Percentiles rank a stretch among this genome's conserved stretches.
These are phyloP conservation scores for Cubamyces sp. DNA, from an alignment of 768 basidiomycete species.

Conservation along the genomic window DNA sequence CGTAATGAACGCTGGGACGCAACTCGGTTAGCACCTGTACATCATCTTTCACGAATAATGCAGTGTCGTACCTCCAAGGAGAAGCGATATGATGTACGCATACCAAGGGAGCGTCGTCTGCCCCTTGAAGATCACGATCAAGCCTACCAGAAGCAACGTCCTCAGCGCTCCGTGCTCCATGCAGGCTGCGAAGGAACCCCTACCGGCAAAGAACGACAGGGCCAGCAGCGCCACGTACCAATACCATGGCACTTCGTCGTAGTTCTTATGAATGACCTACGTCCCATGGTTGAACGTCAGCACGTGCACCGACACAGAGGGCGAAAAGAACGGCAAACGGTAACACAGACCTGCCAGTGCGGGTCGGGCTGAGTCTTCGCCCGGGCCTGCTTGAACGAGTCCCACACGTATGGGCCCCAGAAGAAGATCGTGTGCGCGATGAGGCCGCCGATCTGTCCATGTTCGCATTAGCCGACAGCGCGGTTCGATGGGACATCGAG, in stretches of 20 bases:
- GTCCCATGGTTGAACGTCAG: neutral
- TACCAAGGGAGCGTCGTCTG: conserved; percentile 67
- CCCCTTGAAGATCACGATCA: conserved; percentile 60
- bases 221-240: conserved; percentile 58
- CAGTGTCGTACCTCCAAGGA: conserved; percentile 43
- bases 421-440: conserved; percentile 60
- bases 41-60: neutral
- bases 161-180: neutral
- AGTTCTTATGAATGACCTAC: conserved; percentile 52
- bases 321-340: neutral
- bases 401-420: conserved; percentile 55
- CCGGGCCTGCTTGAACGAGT: conserved; percentile 54
- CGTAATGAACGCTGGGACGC: conserved; percentile 32
- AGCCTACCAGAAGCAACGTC: conserved; percentile 38
- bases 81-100: conserved; percentile 61
- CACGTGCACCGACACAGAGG: neutral
- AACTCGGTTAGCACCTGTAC: neutral
- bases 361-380: conserved; percentile 54
- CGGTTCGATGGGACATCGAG: neutral
- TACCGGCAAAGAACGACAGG: conserved; percentile 60
- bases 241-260: conserved; percentile 63
- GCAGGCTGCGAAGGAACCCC: conserved; percentile 5
- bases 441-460: conserved; percentile 56
- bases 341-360: conserved; percentile 50
- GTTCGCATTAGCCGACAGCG: neutral